Conservation (phyloP, 1,139 yeast genomes). For the Geotrichum europaeum region DNA sequence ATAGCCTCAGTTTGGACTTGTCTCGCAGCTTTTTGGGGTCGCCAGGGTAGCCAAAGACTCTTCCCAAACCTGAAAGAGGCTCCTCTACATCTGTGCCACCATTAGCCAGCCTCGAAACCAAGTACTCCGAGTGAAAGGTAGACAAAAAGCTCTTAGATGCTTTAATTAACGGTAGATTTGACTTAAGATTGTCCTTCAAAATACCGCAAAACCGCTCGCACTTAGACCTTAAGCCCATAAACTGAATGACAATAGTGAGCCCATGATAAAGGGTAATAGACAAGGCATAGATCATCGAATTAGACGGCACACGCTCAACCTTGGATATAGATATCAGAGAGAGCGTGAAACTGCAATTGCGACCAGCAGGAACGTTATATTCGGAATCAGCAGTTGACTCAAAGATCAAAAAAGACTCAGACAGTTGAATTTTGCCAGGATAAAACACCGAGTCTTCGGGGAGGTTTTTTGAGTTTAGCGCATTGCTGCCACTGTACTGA, state of each 20-base stretch:
- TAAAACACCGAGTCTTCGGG: constrained; percentile 31
- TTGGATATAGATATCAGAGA: constrained; percentile 76
- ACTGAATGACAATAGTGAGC: constrained; percentile 56
- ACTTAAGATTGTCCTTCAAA: constrained; percentile 56
- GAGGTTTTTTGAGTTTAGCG: constrained; percentile 32
- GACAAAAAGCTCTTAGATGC: constrained; percentile 54
- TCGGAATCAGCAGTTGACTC: constrained; percentile 43
- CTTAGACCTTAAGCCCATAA: constrained; percentile 71
- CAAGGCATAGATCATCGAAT: constrained; percentile 73
- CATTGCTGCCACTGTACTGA: constrained; percentile 12
- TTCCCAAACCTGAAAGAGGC: constrained; percentile 83
- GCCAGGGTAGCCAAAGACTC: constrained; percentile 81
- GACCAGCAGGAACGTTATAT: constrained; percentile 20
- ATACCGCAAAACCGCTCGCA: constrained; percentile 74
- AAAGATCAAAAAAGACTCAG: constrained; percentile 71
- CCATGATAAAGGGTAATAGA: constrained; percentile 66
- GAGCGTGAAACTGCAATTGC: constrained; percentile 61
- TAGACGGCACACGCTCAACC: constrained; percentile 77
- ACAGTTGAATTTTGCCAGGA: constrained; percentile 60
- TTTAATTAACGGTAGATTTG: constrained; percentile 58
- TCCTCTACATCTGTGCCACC: constrained; percentile 26
- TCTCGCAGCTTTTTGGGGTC: constrained; percentile 72
- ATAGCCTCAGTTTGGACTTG: constrained; percentile 77
- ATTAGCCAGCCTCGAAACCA: constrained; percentile 40
- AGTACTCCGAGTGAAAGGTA: constrained; percentile 80